These are phyloP conservation scores for Tuber umbilicatum DNA, from an alignment of 495 filamentous ascomycete species.

Conservation along the genomic window DNA sequence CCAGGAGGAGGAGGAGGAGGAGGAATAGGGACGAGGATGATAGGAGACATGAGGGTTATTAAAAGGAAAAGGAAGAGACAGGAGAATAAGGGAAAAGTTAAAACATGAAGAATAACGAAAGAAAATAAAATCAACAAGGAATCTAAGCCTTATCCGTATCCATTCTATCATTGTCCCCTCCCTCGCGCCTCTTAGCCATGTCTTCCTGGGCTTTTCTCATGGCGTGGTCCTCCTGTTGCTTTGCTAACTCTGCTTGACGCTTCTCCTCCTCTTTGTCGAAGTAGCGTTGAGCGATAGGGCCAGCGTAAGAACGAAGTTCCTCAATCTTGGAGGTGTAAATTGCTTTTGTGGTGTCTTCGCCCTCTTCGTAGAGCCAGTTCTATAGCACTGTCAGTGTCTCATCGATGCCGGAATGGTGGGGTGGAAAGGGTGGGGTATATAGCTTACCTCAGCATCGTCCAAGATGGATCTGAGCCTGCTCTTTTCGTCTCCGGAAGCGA, in stretches of 20 bases:
- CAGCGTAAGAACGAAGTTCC: conserved; percentile 83
- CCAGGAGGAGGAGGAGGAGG: conserved; percentile 7
- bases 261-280: conserved; percentile 90
- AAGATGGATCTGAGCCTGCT: conserved; percentile 72
- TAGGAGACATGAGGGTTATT: conserved; percentile 13
- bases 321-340: conserved; percentile 91
- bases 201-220: conserved; percentile 58
- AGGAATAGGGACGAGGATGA: background rate
- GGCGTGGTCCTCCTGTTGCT: conserved; percentile 73
- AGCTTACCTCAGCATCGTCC: conserved; percentile 70
- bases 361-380: conserved; percentile 99
- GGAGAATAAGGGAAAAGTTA: conserved; percentile 16
- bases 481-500: conserved; percentile 90
- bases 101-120: conserved; percentile 23
- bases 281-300: conserved; percentile 89
- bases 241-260: conserved; percentile 66
- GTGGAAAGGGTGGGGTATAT: conserved; percentile 14
- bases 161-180: conserved; percentile 31
- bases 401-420: background rate
- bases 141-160: conserved; percentile 37
- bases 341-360: conserved; percentile 89
- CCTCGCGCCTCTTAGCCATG: conserved; percentile 36
- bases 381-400: conserved; percentile 42
- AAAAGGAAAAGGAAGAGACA: conserved; percentile 15
- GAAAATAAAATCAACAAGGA: conserved; percentile 1